A percentile compares a stretch with the other conserved stretches of the same genome.
Conservation (phyloP, 495 filamentous ascomycete genomes). For the Aspergillus hancockii region DNA sequence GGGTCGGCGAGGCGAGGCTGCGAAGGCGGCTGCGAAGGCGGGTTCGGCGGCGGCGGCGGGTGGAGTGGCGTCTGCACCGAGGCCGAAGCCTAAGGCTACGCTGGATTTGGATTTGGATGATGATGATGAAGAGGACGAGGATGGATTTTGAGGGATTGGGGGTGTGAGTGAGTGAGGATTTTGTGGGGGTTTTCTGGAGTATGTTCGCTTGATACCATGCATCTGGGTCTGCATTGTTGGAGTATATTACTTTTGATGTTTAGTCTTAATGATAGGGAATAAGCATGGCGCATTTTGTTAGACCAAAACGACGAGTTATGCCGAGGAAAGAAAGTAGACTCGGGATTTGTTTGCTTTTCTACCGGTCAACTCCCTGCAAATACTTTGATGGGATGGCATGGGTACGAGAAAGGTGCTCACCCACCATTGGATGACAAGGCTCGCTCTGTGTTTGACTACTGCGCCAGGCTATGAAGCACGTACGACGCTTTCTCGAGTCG, state of each 20-base stretch:
- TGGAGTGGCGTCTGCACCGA: slow-evolving; percentile 20
- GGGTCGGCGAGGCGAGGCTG: slow-evolving; percentile 40
- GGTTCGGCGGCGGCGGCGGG: slow-evolving; percentile 27
- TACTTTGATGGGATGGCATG: too few species aligned
- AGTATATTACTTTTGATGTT: not conserved
- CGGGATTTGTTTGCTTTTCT: too few species aligned
- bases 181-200: not conserved
- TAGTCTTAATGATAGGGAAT: too few species aligned
- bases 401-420: too few species aligned
- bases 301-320: too few species aligned
- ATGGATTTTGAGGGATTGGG: not conserved
- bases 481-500: too few species aligned
- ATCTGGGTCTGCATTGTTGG: not conserved
- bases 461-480: too few species aligned
- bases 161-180: not conserved
- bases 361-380: too few species aligned
- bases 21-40: slow-evolving; percentile 38
- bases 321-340: too few species aligned
- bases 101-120: slow-evolving; percentile 48
- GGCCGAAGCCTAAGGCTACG: slow-evolving; percentile 39
- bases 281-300: too few species aligned
- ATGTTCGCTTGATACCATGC: not conserved
- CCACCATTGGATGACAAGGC: too few species aligned
- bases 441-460: too few species aligned
- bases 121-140: slow-evolving; percentile 21